Base-by-base conservation (phyloP, 257 asterid genomes). In the Penstemon barbatus region DNA sequence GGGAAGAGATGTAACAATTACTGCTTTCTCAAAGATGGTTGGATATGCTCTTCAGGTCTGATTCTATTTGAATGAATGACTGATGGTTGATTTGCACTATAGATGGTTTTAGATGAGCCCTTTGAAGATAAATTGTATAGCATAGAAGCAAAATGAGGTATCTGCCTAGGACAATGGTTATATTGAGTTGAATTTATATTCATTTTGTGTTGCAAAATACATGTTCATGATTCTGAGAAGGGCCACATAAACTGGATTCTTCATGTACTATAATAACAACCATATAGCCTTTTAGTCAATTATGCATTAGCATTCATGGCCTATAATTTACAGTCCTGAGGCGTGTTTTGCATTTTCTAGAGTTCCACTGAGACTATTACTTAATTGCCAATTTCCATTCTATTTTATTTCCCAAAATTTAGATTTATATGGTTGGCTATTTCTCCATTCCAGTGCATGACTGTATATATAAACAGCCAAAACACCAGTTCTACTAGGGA, bases 1-100 rank as follows among this genome's bases (percentile, higher is more conserved):
- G 70, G 95, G 95, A 57, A 81, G 69, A 73, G 96, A 87, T 82
- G 88, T 87, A 10, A 89, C 95, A 1, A 83, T 89, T 72, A 78
- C 90, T 49, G 87, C 92, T 72, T 89, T 85, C 80, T 87, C 96
- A 58, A 89, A 85, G 80, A 89, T 89, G 95, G 96, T 89, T 43
- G 95, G 90, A 69, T 80, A 76, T 76, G 87, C 92, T 15, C 89
- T 85, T 49, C 76, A 87, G 96, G 93, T 86, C 11, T 74, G 87
- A 49, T 25, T 67, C 54, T 71, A 59, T 76, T 67, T 66, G 55
- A 58, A 13, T 56, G 52, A 61, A 48, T 65, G 57, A 45, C 65
- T 59, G 9, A 39, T 71, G 10, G 48, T 33, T 62, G 46, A 25
- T 7, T 44, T 56, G 45, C 57, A 75, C n/a, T 49, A 13, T 3